Conservation (phyloP, 805 yeast genomes). For the Debaryomyces tyrocola region DNA sequence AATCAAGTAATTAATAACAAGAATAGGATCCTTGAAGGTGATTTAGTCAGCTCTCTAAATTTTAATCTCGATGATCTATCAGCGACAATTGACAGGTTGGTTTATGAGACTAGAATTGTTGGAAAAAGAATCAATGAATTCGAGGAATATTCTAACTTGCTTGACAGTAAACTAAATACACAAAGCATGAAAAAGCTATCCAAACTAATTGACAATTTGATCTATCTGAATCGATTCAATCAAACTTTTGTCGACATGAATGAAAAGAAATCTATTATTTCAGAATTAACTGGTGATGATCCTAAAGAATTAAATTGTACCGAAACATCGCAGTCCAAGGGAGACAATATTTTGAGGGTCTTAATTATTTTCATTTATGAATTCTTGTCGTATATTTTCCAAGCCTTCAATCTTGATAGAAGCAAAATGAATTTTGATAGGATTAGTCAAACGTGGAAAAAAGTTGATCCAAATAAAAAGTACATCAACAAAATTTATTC, state of each 20-base stretch:
- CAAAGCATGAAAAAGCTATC: constrained; percentile 27
- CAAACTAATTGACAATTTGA: constrained; percentile 22
- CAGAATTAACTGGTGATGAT: constrained; percentile 25
- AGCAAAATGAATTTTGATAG: constrained; percentile 44
- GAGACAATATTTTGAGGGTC: constrained; percentile 15
- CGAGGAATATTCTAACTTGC: constrained; percentile 30
- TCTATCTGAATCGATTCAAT: constrained; percentile 31
- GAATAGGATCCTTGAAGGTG: constrained; percentile 26
- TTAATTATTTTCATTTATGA: constrained; percentile 35
- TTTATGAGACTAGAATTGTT: constrained; percentile 42
- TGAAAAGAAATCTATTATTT: constrained; percentile 27
- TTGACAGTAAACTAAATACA: constrained; percentile 27
- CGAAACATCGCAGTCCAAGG: constrained; percentile 5
- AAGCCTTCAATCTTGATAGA: constrained; percentile 37
- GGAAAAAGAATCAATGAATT: constrained; percentile 40
- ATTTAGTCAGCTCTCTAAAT: constrained; percentile 26
- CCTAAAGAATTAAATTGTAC: constrained; percentile 7
- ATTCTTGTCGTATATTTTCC: constrained; percentile 29
- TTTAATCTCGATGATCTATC: constrained; percentile 29
- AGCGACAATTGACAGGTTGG: constrained; percentile 36
- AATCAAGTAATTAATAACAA: constrained; percentile 25
- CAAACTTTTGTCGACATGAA: constrained; percentile 26
- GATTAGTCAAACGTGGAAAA: constrained; percentile 37
- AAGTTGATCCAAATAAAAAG: constrained; percentile 40
- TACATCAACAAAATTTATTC: constrained; percentile 37